Conservation (phyloP, 2,329 filamentous ascomycete genomes). For the Exophiala phaeomuriformis region DNA sequence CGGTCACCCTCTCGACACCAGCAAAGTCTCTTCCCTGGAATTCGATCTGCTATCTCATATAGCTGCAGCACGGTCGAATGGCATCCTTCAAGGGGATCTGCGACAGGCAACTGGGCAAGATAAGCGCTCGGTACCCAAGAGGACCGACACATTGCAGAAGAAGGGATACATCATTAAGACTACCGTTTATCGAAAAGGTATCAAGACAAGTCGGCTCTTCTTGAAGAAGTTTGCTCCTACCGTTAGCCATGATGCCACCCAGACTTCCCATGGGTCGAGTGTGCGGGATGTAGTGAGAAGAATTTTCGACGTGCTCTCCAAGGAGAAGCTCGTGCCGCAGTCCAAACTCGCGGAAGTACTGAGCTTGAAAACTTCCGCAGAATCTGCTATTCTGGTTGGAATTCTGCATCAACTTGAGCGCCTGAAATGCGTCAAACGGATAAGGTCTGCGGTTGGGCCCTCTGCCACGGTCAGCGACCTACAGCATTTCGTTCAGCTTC, state of each 20-base stretch:
- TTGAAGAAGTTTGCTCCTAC: constrained; percentile 43
- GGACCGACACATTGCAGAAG: constrained; percentile 50
- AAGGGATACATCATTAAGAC: constrained; percentile 58
- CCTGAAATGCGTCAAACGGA: constrained; percentile 41
- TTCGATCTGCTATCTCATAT: constrained; percentile 54
- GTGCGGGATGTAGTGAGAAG: constrained; percentile 20
- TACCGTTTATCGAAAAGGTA: constrained; percentile 41
- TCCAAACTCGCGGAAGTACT: constrained; percentile 11
- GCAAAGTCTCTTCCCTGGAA: constrained; percentile 47
- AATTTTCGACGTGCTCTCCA: constrained; percentile 15
- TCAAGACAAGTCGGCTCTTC: constrained; percentile 51
- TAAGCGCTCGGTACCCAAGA: constrained; percentile 56
- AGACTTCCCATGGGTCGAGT: constrained; percentile 1
- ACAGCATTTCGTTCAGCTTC: constrained; percentile 39
- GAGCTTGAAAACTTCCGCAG: constrained; percentile 7
- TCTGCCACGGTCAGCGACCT: constrained; percentile 31
- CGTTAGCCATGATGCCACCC: constrained; percentile 2
- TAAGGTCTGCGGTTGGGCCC: constrained; percentile 39
- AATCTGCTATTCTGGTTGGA: constrained; percentile 33
- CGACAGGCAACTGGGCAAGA: constrained; percentile 53
- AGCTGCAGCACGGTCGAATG: constrained; percentile 46
- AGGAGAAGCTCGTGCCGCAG: constrained; percentile 13
- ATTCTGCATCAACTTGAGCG: constrained; percentile 41
- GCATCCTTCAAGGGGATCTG: constrained; percentile 53
- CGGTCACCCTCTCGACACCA: constrained; percentile 52